phyloP scores from a whole-genome alignment of 805 yeast genomes.

The Candida dendrica region DNA sequence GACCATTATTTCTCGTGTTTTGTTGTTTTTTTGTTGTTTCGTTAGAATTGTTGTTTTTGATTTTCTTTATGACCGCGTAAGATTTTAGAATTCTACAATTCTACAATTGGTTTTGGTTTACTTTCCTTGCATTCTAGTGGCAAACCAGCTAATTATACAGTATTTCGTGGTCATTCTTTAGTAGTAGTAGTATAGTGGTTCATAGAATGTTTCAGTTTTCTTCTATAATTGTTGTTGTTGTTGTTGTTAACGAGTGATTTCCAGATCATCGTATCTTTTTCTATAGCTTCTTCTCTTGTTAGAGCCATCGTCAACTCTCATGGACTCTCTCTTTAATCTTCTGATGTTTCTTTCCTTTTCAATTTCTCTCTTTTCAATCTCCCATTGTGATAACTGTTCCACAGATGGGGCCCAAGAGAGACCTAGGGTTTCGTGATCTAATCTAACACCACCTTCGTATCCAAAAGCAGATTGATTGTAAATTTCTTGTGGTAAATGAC shows the following conservation, averaged over 20 bases:
- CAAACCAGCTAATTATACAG: no score
- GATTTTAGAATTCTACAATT: not conserved
- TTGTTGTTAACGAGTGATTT: slow-evolving; percentile 8
- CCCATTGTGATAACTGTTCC: slow-evolving; percentile 83
- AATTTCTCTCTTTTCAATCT: slow-evolving; percentile 89
- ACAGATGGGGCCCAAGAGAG: slow-evolving; percentile 83
- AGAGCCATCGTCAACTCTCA: slow-evolving; percentile 54
- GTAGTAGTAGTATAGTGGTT: no score
- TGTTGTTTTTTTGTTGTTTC: not conserved
- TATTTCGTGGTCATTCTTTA: no score
- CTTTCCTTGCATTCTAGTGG: no score
- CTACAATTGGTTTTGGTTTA: no score
- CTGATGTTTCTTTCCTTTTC: slow-evolving; percentile 90
- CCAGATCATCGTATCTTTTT: slow-evolving; percentile 46
- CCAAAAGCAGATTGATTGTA: slow-evolving; percentile 56
- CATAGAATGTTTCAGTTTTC: no score
- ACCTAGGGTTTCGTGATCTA: slow-evolving; percentile 71
- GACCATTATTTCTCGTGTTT: slow-evolving; percentile 5
- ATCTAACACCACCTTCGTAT: slow-evolving; percentile 59
- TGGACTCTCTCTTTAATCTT: slow-evolving; percentile 86
- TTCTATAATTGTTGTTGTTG: no score
- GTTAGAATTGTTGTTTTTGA: not conserved
- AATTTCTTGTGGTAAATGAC: slow-evolving; percentile 42
- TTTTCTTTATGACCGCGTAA: not conserved
- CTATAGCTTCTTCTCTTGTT: slow-evolving; percentile 31